These are phyloP conservation scores for Blastomyces emzantsi DNA, from an alignment of 2,329 filamentous ascomycete genomes.

Conservation along the genomic window DNA sequence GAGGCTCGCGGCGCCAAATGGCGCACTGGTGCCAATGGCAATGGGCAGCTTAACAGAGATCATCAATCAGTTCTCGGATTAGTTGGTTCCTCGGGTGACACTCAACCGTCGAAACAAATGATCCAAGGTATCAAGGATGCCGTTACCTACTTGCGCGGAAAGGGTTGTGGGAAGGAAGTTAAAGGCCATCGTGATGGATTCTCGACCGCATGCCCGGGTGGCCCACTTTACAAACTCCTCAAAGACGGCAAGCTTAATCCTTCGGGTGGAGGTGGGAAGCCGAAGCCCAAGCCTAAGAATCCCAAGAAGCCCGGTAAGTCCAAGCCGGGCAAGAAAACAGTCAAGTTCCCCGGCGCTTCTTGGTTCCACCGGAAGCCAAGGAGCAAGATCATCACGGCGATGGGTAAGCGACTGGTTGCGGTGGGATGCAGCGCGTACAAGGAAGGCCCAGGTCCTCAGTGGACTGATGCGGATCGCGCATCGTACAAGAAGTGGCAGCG, in stretches of 20 bases:
- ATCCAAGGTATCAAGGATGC: conserved; percentile 11
- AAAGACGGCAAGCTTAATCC: conserved; percentile 10
- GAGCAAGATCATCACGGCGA: conserved; percentile 7
- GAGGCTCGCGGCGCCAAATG: conserved; percentile 5
- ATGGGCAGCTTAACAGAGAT: not conserved
- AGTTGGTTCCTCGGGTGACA: conserved; percentile 1
- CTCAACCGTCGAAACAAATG: not conserved
- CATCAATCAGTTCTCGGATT: conserved; percentile 9
- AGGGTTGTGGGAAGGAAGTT: conserved; percentile 8
- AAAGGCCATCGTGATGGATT: conserved; percentile 9
- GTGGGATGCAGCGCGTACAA: conserved; percentile 8
- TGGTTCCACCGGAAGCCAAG: conserved; percentile 6
- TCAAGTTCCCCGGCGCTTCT: conserved; percentile 3
- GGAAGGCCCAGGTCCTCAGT: conserved; percentile 6
- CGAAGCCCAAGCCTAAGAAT: not conserved
- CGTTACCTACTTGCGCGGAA: conserved; percentile 7
- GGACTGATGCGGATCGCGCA: conserved; percentile 7
- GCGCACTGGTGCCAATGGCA: conserved; percentile 9
- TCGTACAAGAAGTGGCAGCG: conserved; percentile 9
- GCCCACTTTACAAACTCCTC: conserved; percentile 8
- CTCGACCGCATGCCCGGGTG: conserved; percentile 9
- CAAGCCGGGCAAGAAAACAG: not conserved
- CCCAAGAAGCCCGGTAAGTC: conserved; percentile 1
- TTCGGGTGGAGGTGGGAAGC: not conserved
- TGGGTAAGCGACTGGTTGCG: conserved; percentile 9